A percentile compares a stretch with the other conserved stretches of the same genome.
phyloP scores from a whole-genome alignment of 2,329 filamentous ascomycete genomes.

The Metarhizium robertsii region DNA sequence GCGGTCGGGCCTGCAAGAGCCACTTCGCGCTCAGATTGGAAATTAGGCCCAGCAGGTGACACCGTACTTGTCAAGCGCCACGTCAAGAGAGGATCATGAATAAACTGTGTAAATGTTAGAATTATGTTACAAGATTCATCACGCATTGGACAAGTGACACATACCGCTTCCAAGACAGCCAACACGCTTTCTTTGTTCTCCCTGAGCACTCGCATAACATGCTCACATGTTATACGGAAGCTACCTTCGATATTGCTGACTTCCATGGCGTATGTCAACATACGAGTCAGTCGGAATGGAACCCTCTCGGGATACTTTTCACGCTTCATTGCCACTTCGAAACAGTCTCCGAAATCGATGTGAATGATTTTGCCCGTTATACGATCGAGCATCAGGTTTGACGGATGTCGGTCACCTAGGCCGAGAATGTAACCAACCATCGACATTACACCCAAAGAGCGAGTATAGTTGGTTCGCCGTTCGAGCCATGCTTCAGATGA shows the following conservation, averaged over 20 bases:
- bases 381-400: conserved; percentile 93
- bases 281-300: conserved; percentile 93
- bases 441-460: conserved; percentile 97
- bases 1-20: conserved; percentile 38
- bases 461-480: conserved; percentile 95
- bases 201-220: conserved; percentile 92
- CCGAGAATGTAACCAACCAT: conserved; percentile 99
- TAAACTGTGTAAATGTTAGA: conserved; percentile 55
- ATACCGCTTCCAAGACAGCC: conserved; percentile 93
- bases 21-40: conserved; percentile 50
- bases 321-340: conserved; percentile 98
- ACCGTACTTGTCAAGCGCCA: conserved; percentile 72
- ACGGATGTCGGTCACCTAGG: conserved; percentile 91
- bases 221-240: conserved; percentile 96
- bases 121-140: background rate
- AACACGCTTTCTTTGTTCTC: conserved; percentile 98
- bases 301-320: conserved; percentile 98
- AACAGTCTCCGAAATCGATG: conserved; percentile 98
- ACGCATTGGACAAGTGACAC: conserved; percentile 27
- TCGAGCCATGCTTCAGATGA: conserved; percentile 97
- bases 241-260: conserved; percentile 99
- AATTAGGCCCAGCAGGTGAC: conserved; percentile 58
- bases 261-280: conserved; percentile 99
- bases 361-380: conserved; percentile 96
- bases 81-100: conserved; percentile 96